phyloP scores from a whole-genome alignment of 139 green algal species.

The Closterium sp. region DNA sequence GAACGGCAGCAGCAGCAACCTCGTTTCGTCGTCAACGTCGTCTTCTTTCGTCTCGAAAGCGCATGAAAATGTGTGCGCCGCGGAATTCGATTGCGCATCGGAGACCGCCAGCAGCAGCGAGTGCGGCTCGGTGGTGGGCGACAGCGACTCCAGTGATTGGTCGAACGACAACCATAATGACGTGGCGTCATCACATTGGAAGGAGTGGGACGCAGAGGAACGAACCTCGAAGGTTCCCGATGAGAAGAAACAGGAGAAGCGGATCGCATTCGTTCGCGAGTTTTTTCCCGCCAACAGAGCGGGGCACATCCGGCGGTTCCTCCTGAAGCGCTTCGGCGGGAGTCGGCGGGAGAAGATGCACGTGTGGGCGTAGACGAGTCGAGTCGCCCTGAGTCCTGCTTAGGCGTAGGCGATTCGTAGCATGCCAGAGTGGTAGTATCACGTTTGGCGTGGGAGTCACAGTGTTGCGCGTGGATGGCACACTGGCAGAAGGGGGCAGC shows the following conservation, averaged over 20 bases:
- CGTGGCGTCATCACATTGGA: background rate
- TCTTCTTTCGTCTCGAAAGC: background rate
- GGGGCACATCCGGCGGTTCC: background rate
- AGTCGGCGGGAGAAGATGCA: background rate
- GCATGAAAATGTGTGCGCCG: background rate
- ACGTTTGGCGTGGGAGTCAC: background rate
- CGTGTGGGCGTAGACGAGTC: background rate
- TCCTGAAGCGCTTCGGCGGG: background rate
- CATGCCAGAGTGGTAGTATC: background rate
- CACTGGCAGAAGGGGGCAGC: background rate
- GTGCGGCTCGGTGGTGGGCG: background rate
- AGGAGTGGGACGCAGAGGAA: background rate
- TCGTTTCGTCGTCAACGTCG: background rate
- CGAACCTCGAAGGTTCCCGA: background rate
- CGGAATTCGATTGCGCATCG: background rate
- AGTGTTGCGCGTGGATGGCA: background rate
- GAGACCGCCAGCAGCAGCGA: background rate
- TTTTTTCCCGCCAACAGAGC: background rate
- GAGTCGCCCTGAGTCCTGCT: background rate
- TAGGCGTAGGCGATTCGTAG: background rate
- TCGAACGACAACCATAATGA: background rate
- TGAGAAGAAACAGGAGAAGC: background rate
- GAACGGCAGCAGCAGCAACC: background rate
- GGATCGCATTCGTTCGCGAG: background rate
- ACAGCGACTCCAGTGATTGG: background rate